Base-by-base conservation (phyloP, 176 grass and related monocot species). In the Leersia perrieri region DNA sequence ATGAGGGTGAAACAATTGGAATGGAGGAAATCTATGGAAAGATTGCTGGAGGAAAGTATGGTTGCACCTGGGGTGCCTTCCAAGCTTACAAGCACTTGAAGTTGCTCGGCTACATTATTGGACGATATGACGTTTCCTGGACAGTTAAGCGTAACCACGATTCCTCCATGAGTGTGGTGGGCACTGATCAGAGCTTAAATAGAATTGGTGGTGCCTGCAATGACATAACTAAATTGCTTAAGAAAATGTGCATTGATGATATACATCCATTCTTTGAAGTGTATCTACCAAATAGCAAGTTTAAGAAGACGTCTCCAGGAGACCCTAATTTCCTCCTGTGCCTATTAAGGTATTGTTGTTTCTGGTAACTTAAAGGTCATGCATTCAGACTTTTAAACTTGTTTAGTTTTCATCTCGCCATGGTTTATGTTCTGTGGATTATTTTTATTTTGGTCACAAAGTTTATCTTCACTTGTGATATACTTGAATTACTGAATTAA, bases 21-120 rank as follows among this genome's bases (percentile, higher is more conserved):
- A 26, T 88, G 25, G 72, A 87, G 35, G 64, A 32, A 71, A 91
- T 91, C 22, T 95, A 89, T 66, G 23, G 28, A 61, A 98, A 86
- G 79, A 81, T 92, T 68, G 73, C 87, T 11, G 71, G 83, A 22
- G 86, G 63, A 53, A 80, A 53, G 11, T 89, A 89, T 68, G 87
- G 87, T 5, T 89, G 87, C 63, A 80, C 70, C 25, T 89, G 81
- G 90, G 84, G 80, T 63, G 88, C 71, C 23, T 98, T 93, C 40
- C 81, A 89, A 74, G 90, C 86, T 63, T 98, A 95, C 74, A 98
- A 73, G 68, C 84, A 95, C 75, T 63, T 98, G 84, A 99, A 99
- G 78, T 93, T 79, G 51, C 90, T 99, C 82, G 92, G 96, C 2
- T 99, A 93, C 79, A 86, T 98, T 68, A 70, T 99, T 63, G 88